Base-by-base conservation (phyloP, 805 yeast species). In the Sugiyamaella valdiviana region DNA sequence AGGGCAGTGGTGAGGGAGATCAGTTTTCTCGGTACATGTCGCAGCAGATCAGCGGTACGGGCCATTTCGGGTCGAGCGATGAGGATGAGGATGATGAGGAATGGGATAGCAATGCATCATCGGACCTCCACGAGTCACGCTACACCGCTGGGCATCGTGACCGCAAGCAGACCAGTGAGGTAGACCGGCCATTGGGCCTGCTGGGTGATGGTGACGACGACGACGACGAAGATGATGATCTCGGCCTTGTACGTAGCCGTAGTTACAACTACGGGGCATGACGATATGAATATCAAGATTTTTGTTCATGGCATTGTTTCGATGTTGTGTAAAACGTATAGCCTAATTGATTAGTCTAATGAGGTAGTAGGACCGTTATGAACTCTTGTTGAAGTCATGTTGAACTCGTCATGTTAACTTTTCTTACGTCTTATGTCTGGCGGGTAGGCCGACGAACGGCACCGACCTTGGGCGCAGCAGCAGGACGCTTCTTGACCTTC, bases 1-100 rank as follows among this genome's bases (percentile, higher is more conserved):
- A 46, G 19, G 47, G 45, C 16, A 29, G 61, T 51, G 49, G 73
- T 40, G 32, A 26, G 20, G 41, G 22, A 15, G 81, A 76, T 56
- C 81, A 79, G 61, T 80, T 82, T 59, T 74, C 83, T n/a, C 72
- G 82, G 51, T 85, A 85, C 62, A 82, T 85, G 80, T 76, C 87
- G 3, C 87, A 80, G 62, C 87, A 85, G 61, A 74, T 86, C 64
- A 75, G 83, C 14, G 77, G 74, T 51, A 74, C 71, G 47, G 78
- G 67, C 59, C 74, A 66, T 60, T 73, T 68, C 62, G 78, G 72
- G 42, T 74, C 75, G 9, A 73, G 78, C 19, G 82, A 77, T 51
- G 82, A 80, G 50, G 82, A 77, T 48, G 76, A 78, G 5, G 76
- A 77, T 50, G 81, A 79, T 51, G 80, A 78, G 40, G 75, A 71